phyloP scores from a whole-genome alignment of 306 rosid species.

The Pyrus pyrifolia region DNA sequence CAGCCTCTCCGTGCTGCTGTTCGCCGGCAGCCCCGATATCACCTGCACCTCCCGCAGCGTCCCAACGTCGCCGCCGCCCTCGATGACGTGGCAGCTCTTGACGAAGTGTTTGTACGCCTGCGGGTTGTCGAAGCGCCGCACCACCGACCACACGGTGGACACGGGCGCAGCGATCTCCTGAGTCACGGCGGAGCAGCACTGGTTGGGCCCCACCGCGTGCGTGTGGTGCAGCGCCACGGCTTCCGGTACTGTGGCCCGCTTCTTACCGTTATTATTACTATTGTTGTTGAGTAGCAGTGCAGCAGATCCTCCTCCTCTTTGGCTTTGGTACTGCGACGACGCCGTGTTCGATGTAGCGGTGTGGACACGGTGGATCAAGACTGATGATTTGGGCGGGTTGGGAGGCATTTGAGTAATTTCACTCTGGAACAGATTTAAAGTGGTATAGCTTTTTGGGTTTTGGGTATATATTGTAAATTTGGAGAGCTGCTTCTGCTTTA shows the following conservation, averaged over 20 bases:
- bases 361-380: slow-evolving; percentile 45
- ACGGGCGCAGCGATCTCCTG: slow-evolving; percentile 80
- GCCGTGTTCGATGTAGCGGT: neutral
- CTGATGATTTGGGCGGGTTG: slow-evolving; percentile 45
- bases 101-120: slow-evolving; percentile 92
- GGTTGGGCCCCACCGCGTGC: slow-evolving; percentile 38
- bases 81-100: slow-evolving; percentile 83
- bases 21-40: slow-evolving; percentile 90
- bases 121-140: slow-evolving; percentile 91
- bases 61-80: slow-evolving; percentile 82
- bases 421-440: neutral
- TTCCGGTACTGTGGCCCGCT: slow-evolving; percentile 33
- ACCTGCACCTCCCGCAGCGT: slow-evolving; percentile 77
- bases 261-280: neutral
- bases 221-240: slow-evolving; percentile 56
- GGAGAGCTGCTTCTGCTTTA: neutral
- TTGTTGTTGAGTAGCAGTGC: neutral
- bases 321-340: neutral
- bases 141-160: slow-evolving; percentile 83
- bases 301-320: neutral
- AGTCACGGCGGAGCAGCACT: slow-evolving; percentile 80
- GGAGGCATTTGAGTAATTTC: slow-evolving; percentile 32
- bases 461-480: neutral
- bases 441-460: neutral
- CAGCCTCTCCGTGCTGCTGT: slow-evolving; percentile 76